These are phyloP conservation scores for Euphorbia celastroides DNA, from an alignment of 441 rosid genomes.

Conservation along the genomic window DNA sequence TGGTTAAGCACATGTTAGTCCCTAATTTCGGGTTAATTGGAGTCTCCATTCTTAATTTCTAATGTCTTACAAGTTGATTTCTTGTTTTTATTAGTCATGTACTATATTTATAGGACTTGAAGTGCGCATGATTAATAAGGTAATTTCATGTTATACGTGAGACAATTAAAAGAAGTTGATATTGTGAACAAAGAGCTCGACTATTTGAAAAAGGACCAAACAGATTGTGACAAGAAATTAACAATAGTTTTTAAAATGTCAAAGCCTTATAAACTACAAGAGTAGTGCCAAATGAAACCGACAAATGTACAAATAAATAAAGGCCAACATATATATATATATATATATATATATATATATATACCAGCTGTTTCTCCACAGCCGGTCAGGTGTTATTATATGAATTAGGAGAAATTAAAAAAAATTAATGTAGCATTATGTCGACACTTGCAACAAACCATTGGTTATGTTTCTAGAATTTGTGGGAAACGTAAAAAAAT, in stretches of 20 bases:
- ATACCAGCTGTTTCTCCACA: no score
- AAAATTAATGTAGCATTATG: no score
- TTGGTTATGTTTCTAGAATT: no score
- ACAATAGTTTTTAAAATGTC: neutral
- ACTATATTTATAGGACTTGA: neutral
- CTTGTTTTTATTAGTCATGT: neutral
- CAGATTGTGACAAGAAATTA: neutral
- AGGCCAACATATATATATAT: no score
- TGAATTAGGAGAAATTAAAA: no score
- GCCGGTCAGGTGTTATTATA: no score
- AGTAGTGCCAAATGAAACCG: neutral
- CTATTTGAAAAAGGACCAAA: neutral
- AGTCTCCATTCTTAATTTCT: neutral
- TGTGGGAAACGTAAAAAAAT: no score
- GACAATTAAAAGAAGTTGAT: neutral
- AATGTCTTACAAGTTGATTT: neutral
- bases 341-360: no score
- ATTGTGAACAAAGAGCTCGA: neutral
- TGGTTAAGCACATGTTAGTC: slow-evolving; percentile 7
- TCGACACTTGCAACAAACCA: no score
- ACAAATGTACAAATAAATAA: neutral
- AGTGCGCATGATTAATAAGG: neutral
- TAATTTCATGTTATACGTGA: neutral
- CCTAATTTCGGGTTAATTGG: slow-evolving; percentile 9
- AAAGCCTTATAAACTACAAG: neutral